Evolutionary conservation across 495 filamentous ascomycete species (phyloP), one percentile per base, ranked within the genome.

Genomic region (Xeromyces bisporus): DNA sequence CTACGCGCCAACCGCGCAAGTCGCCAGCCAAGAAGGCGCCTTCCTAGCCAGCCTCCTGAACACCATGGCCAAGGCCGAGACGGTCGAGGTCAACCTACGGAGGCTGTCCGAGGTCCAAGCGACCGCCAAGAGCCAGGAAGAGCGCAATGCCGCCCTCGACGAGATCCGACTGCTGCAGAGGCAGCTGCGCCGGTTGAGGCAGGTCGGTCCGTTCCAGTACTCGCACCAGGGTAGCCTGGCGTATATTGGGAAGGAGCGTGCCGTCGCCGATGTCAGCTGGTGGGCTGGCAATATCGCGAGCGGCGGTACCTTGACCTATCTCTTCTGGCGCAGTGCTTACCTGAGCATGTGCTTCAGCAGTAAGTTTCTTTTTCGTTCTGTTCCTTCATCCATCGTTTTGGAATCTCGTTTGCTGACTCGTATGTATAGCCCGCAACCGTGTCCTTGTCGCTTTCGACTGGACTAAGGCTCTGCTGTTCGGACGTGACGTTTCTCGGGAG

Each of bases 311-410:
- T 59, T 84, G 50, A 85, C 77, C 30, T 83, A 75, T 49, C 71
- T 94, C 43, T 96, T 97, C 73, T 97, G 89, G 89, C 69, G 82
- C 54, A 84, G 77, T 50, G 91, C 89, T 31, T 99, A 99, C 56
- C 63, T 99, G 56, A 91, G 78, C 70, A 99, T 99, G 89, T 94
- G 86, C 71, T 99, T 96, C 55, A 93, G 85, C 71, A 81, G 81
- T 83, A 69, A 68, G 79, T 76, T 44, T 37, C 14, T 32, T 18
- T 35, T 28, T 32, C 32, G 8, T 2, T 24, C 6, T n/a, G 6
- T n/a, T 24, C 23, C 23, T 24, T n/a, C 23, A n/a, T 9, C 20
- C 20, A 4, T 21, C 9, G 20, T 9, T 4, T 21, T 21, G 20
- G 5, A 5, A 5, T 21, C 20, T 21, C 20, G 20, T 21, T 21